These are phyloP conservation scores for Penicillium sp. DNA, from an alignment of 2,329 filamentous ascomycete genomes.

Conservation along the genomic window DNA sequence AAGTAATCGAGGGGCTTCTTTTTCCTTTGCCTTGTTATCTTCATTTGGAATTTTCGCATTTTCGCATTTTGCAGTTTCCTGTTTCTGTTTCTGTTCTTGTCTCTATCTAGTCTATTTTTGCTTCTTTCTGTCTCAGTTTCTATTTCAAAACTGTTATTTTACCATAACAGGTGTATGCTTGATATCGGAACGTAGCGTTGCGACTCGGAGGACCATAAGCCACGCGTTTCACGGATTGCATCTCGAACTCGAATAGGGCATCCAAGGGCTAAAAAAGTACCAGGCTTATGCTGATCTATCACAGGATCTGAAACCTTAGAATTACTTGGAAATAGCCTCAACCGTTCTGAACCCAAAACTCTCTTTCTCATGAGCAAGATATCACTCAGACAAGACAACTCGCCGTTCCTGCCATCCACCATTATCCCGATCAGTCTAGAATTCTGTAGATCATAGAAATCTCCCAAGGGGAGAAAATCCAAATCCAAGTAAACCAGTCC, in stretches of 20 bases:
- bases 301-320: not conserved
- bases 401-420: not conserved
- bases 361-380: slow-evolving; percentile 3
- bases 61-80: not conserved
- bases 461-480: not conserved
- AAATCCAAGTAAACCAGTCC: not conserved
- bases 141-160: not conserved
- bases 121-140: not conserved
- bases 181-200: slow-evolving; percentile 7
- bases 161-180: not conserved
- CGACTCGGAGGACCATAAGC: slow-evolving; percentile 7
- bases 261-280: not conserved
- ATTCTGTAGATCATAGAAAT: not conserved
- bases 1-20: not conserved
- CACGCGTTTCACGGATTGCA: slow-evolving; percentile 13
- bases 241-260: not conserved
- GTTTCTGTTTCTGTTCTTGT: not conserved
- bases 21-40: not conserved
- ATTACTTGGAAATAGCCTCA: slow-evolving; percentile 6
- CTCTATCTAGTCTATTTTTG: not conserved
- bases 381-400: not conserved
- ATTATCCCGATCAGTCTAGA: not conserved
- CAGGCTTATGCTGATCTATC: not conserved
- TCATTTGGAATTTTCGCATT: not conserved
- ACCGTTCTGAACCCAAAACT: not conserved